Conservation (phyloP, 352 stramenopile genomes). For the Phytophthora cajani region DNA sequence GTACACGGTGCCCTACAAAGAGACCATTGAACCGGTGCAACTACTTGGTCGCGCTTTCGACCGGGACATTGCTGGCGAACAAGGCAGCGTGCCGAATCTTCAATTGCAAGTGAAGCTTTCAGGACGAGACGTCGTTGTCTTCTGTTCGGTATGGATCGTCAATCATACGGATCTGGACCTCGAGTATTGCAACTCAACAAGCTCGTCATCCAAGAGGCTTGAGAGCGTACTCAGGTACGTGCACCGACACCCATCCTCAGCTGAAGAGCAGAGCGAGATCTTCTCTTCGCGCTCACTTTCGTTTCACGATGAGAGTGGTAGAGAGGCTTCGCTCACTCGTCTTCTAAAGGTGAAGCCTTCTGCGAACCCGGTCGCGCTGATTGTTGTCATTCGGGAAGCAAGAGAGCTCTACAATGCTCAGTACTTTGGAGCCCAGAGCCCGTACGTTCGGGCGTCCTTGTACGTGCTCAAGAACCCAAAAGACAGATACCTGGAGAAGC, state of each 20-base stretch:
- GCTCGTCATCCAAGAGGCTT: conserved; percentile 72
- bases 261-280: conserved; percentile 59
- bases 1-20: conserved; percentile 84
- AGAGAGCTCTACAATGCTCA: conserved; percentile 86
- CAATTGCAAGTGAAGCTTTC: conserved; percentile 86
- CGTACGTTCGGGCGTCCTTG: conserved; percentile 83
- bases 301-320: conserved; percentile 52
- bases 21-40: conserved; percentile 71
- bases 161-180: conserved; percentile 87
- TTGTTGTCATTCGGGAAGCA: conserved; percentile 82
- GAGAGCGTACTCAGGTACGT: conserved; percentile 81
- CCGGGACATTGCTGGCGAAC: conserved; percentile 67
- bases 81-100: conserved; percentile 81
- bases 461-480: conserved; percentile 85
- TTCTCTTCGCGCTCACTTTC: conserved; percentile 75
- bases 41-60: conserved; percentile 77
- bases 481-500: conserved; percentile 79
- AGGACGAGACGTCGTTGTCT: conserved; percentile 84
- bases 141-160: conserved; percentile 89
- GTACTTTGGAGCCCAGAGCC: conserved; percentile 87
- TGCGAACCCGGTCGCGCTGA: conserved; percentile 81
- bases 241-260: conserved; percentile 52
- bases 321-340: conserved; percentile 62
- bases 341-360: conserved; percentile 82
- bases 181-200: conserved; percentile 87